A percentile compares a stretch with the other conserved stretches of the same genome.
Evolutionary conservation across 345 rosid genomes (phyloP).

Genomic region (Arabis alpina): DNA sequence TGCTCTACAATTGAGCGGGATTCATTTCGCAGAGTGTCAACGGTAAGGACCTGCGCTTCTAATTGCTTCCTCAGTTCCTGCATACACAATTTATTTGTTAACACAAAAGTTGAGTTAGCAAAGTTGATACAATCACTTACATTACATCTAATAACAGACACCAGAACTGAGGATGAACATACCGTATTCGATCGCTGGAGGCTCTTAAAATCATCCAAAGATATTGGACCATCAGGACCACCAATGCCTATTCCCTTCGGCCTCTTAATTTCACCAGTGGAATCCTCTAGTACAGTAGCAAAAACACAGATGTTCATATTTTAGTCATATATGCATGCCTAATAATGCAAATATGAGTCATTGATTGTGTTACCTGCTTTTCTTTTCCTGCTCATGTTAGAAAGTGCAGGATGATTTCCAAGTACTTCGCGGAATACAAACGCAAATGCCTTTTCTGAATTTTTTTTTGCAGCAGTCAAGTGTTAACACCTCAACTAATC

Average conservation of each 20-base stretch:
- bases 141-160: slow-evolving; percentile 7
- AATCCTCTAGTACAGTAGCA: slow-evolving; percentile 56
- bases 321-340: not conserved
- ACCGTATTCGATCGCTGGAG: slow-evolving; percentile 93
- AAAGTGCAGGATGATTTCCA: slow-evolving; percentile 35
- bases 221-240: slow-evolving; percentile 94
- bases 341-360: slow-evolving; percentile 6
- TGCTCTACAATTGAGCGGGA: slow-evolving; percentile 60
- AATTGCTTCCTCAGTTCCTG: slow-evolving; percentile 93
- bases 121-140: not conserved
- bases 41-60: slow-evolving; percentile 75
- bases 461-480: slow-evolving; percentile 18
- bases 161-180: slow-evolving; percentile 28
- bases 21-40: slow-evolving; percentile 71
- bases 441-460: slow-evolving; percentile 71
- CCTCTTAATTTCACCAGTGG: slow-evolving; percentile 66
- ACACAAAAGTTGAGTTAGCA: slow-evolving; percentile 20
- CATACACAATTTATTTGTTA: slow-evolving; percentile 26
- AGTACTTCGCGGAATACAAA: slow-evolving; percentile 86
- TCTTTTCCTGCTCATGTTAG: slow-evolving; percentile 58
- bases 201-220: slow-evolving; percentile 94
- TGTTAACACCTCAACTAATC: slow-evolving; percentile 14
- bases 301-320: slow-evolving; percentile 11
- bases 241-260: slow-evolving; percentile 88
- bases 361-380: slow-evolving; percentile 63